These are phyloP conservation scores for Remersonia thermophila DNA, from an alignment of 2,329 filamentous ascomycete genomes.

Conservation along the genomic window DNA sequence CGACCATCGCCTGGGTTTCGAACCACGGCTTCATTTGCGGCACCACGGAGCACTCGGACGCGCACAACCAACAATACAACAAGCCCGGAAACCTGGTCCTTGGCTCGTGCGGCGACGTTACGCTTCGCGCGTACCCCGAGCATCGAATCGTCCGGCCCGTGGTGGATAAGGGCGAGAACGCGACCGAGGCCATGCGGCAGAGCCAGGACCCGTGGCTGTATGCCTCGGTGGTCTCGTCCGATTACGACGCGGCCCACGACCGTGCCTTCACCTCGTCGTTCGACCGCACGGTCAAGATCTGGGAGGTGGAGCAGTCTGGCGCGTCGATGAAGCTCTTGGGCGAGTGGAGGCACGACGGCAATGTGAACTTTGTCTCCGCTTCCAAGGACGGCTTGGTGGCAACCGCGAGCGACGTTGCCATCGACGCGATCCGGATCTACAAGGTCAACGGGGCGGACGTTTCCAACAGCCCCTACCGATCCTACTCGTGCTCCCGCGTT, in stretches of 20 bases:
- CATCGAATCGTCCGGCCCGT: conserved; percentile 45
- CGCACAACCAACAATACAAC: conserved; percentile 54
- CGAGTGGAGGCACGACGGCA: conserved; percentile 45
- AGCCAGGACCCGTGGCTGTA: conserved; percentile 53
- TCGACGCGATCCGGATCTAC: conserved; percentile 46
- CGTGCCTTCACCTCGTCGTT: conserved; percentile 49
- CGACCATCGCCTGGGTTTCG: conserved; percentile 45
- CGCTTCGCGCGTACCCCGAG: conserved; percentile 39
- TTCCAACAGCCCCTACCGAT: conserved; percentile 24
- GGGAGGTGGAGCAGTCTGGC: conserved; percentile 31
- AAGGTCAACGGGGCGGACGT: conserved; percentile 27
- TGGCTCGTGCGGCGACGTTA: conserved; percentile 34
- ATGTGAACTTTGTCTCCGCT: conserved; percentile 50
- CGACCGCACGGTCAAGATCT: conserved; percentile 48
- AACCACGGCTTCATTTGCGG: conserved; percentile 46
- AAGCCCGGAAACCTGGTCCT: conserved; percentile 50
- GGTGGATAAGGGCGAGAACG: conserved; percentile 41
- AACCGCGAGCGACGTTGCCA: conserved; percentile 44
- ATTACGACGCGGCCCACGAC: conserved; percentile 34
- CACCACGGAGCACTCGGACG: conserved; percentile 49
- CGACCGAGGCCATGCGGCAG: conserved; percentile 42
- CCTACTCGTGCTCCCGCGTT: conserved; percentile 30
- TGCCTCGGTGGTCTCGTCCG: conserved; percentile 49
- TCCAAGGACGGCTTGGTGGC: conserved; percentile 42
- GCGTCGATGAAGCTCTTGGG: conserved; percentile 31